Evolutionary conservation across 1,284 basidiomycete genomes (phyloP), one percentile per base, ranked within the genome.

Genomic region (Cutaneotrichosporon spelunceum): DNA sequence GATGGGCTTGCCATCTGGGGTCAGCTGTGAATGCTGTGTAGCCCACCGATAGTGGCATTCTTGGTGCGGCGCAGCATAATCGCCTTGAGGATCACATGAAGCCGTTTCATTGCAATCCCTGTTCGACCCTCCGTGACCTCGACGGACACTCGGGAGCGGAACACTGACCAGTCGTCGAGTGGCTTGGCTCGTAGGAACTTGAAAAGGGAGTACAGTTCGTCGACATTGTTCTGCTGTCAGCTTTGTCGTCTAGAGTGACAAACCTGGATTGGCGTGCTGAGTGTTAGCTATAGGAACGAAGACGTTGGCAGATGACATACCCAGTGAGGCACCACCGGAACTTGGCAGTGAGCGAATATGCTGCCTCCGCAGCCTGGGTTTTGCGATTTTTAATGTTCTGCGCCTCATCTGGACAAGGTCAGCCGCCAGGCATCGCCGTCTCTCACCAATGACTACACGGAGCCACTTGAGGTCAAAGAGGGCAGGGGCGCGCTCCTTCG

Each of bases 341-440:
- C 73, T 90, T 90, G 13, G 85, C 84, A 39, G 87, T 79, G 11
- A 99, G 82, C 1, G 83, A 88, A 62, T 86, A 90, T 63, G 93
- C 94, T 0, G 91, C 93, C 47, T 87, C 82, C 1, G 91, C 87
- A 30, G 85, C 84, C 74, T 93, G 90, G 0, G 94, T 91, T 34
- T 84, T 88, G 62, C 86, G 83, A 72, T 97, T 96, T 83, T 98
- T 98, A 82, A 99, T 98, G 71, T 90, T 93, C 73, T 99, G 95
- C 0, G 95, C 95, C 75, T 99, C 95, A 72, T 97, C 93, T 92
- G 61, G 10, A 30, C 27, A 30, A 34, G 27, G 39, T 45, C 21
- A 56, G 59, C 13, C 33, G 3, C 23, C 3, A 49, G 11, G 33
- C 14, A 34, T 13, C 3, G 8, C 0, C 24, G 1, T 2, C 24